These are phyloP conservation scores for Spizellomyces sp. DNA, from an alignment of 192 early-diverging fungal species.

Conservation along the genomic window DNA sequence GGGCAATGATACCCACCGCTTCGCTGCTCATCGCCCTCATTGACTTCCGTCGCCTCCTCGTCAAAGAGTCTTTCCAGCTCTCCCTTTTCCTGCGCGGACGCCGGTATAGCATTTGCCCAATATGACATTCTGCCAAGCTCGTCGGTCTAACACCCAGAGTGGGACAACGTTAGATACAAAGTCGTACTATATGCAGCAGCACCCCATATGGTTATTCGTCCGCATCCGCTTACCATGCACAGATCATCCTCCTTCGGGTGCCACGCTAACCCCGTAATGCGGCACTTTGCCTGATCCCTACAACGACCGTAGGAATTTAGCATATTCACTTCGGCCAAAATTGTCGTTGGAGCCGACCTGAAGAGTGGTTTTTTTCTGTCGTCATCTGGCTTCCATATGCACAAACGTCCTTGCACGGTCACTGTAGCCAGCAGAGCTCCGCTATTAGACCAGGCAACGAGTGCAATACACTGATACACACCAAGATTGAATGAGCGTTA, in stretches of 20 bases:
- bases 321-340: not conserved
- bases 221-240: constrained; percentile 4
- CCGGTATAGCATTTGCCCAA: constrained; percentile 23
- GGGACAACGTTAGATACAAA: not conserved
- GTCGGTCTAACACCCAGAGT: not conserved
- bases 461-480: constrained; percentile 39
- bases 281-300: constrained; percentile 8
- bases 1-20: not conserved
- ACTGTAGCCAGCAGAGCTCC: constrained; percentile 64
- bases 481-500: not conserved
- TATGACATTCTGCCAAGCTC: constrained; percentile 26
- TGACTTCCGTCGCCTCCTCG: constrained; percentile 34
- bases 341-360: not conserved
- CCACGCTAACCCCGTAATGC: constrained; percentile 31
- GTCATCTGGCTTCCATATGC: constrained; percentile 60
- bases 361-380: constrained; percentile 16
- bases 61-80: constrained; percentile 42
- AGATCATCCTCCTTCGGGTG: constrained; percentile 27
- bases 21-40: constrained; percentile 2
- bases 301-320: not conserved
- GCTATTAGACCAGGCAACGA: constrained; percentile 66
- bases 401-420: constrained; percentile 44
- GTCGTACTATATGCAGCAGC: not conserved
- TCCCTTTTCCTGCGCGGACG: constrained; percentile 27
- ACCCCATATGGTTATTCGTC: no score